phyloP scores from a whole-genome alignment of 805 yeast species.

The Lipomyces starkeyi region DNA sequence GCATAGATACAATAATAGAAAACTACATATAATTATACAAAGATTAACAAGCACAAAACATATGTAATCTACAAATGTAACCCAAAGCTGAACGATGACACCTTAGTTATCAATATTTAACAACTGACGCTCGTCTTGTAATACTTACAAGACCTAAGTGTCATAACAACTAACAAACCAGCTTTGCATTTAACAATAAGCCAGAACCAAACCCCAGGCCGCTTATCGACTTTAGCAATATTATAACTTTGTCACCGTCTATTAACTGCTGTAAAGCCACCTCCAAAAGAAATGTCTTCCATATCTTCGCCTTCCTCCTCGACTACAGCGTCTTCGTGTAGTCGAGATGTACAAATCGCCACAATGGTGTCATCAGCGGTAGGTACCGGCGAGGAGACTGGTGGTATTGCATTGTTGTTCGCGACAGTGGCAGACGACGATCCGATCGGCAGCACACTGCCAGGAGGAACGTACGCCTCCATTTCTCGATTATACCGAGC shows the following conservation, averaged over 20 bases:
- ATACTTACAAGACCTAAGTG: not conserved
- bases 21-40: no score
- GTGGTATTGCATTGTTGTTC: not conserved
- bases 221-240: not conserved
- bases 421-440: conserved; percentile 10
- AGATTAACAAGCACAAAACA: no score
- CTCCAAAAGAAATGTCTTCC: conserved; percentile 33
- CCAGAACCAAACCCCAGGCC: not conserved
- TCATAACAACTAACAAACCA: not conserved
- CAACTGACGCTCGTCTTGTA: not conserved
- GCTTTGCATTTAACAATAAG: not conserved
- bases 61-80: not conserved
- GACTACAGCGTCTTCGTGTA: conserved; percentile 19
- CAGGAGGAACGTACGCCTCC: conserved; percentile 48
- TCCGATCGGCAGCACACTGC: conserved; percentile 15
- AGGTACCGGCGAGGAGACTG: not conserved
- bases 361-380: not conserved
- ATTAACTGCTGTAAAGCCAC: conserved; percentile 36
- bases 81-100: not conserved
- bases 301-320: conserved; percentile 33
- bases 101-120: not conserved
- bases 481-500: conserved; percentile 76
- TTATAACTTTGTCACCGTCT: conserved; percentile 10
- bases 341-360: not conserved
- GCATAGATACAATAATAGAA: no score